phyloP scores from a whole-genome alignment of 2,329 filamentous ascomycete species.

The Venturia oleaginea region DNA sequence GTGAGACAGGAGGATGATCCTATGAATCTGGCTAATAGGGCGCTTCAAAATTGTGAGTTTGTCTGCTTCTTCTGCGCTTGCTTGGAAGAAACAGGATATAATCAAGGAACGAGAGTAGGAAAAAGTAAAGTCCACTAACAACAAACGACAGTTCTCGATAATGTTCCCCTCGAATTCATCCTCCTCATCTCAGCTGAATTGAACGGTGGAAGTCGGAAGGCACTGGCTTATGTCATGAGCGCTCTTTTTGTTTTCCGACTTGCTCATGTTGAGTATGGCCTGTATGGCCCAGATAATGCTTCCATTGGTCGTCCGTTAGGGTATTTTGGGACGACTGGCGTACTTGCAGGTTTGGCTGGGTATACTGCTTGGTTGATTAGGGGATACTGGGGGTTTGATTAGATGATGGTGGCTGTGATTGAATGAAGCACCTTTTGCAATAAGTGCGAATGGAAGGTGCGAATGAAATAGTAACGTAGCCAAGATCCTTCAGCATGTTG shows the following conservation, averaged over 20 bases:
- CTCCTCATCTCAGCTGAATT: constrained; percentile 1
- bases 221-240: neutral
- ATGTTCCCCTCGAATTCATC: constrained; percentile 3
- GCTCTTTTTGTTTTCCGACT: neutral
- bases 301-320: neutral
- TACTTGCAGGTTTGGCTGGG: neutral
- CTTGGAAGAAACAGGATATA: neutral
- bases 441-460: neutral
- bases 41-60: constrained; percentile 3
- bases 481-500: neutral
- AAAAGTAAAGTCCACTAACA: neutral
- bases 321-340: neutral
- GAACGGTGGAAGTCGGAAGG: constrained; percentile 1
- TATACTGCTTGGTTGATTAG: neutral
- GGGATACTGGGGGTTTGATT: neutral
- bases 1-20: constrained; percentile 1
- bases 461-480: neutral
- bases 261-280: neutral
- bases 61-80: neutral
- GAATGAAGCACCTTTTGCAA: neutral
- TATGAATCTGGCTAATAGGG: neutral
- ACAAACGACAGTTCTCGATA: neutral
- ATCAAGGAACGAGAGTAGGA: neutral
- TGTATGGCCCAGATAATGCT: neutral
- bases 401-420: neutral